Conservation (phyloP, 441 rosid genomes). For the Arabidopsis hybrid region DNA sequence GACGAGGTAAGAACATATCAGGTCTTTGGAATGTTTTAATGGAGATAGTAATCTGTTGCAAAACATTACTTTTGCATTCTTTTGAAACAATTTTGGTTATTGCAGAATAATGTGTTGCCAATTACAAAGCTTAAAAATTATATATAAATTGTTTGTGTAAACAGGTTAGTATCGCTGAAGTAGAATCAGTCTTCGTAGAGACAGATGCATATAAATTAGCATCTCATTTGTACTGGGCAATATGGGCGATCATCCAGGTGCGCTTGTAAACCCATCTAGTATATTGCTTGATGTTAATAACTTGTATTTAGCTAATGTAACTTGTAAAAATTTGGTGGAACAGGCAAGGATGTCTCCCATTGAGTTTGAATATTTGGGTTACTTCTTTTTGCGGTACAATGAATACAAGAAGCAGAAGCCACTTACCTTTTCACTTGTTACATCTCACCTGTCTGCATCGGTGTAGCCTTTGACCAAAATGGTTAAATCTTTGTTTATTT, state of each 20-base stretch:
- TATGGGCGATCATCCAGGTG: constrained; percentile 98
- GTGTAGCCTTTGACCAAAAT: constrained; percentile 17
- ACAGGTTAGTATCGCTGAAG: constrained; percentile 68
- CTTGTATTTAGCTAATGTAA: constrained; percentile 14
- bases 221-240: constrained; percentile 88
- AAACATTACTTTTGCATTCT: not conserved
- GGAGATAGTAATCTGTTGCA: not conserved
- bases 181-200: constrained; percentile 74
- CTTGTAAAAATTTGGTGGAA: constrained; percentile 8
- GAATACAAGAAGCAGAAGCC: constrained; percentile 87
- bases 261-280: not conserved
- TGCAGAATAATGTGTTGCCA: constrained; percentile 1
- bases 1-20: constrained; percentile 57
- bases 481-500: not conserved
- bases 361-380: constrained; percentile 81
- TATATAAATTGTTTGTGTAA: constrained; percentile 6
- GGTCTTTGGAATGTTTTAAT: not conserved
- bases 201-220: constrained; percentile 78
- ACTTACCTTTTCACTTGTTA: constrained; percentile 59
- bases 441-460: constrained; percentile 53
- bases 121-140: not conserved
- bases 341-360: constrained; percentile 99
- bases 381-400: constrained; percentile 85
- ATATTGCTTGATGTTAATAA: not conserved
- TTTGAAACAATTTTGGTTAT: not conserved